phyloP scores from a whole-genome alignment of 768 basidiomycete genomes.

The Amanita rimosa region DNA sequence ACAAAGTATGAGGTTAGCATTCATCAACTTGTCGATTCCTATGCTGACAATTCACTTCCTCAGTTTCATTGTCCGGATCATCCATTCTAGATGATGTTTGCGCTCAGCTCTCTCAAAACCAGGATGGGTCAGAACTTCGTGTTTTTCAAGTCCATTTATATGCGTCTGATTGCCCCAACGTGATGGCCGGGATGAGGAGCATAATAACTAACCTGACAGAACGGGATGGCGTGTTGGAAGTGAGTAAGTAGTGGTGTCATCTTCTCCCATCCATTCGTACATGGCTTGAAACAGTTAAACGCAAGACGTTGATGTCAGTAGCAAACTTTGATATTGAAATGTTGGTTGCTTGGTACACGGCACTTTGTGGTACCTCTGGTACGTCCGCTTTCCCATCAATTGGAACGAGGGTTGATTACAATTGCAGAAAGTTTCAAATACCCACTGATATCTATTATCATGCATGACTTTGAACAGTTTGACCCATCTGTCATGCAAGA shows the following conservation, averaged over 20 bases:
- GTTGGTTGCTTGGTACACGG: constrained; percentile 49
- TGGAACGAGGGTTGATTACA: not conserved
- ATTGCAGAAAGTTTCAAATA: constrained; percentile 5
- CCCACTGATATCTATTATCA: constrained; percentile 40
- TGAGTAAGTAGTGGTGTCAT: constrained; percentile 11
- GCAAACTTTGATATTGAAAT: constrained; percentile 52
- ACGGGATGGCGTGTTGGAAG: constrained; percentile 15
- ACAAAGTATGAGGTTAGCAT: constrained; percentile 24
- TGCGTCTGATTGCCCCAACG: constrained; percentile 44
- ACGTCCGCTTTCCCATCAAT: not conserved
- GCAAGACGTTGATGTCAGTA: constrained; percentile 37
- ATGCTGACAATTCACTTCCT: not conserved
- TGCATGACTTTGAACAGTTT: constrained; percentile 71
- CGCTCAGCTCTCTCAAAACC: constrained; percentile 19
- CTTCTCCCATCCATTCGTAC: not conserved
- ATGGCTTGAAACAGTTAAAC: constrained; percentile 23
- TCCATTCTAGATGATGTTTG: constrained; percentile 36
- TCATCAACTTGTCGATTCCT: not conserved
- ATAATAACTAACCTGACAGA: constrained; percentile 45
- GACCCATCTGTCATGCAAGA: constrained; percentile 55
- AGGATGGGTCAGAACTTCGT: constrained; percentile 8
- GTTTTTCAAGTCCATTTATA: constrained; percentile 31
- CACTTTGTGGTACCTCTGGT: constrained; percentile 27
- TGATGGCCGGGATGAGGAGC: constrained; percentile 40
- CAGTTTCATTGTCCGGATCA: constrained; percentile 34